Evolutionary conservation across 2,329 filamentous ascomycete species (phyloP), one percentile per base, ranked within the genome.

Genomic region (Alternaria dauci): DNA sequence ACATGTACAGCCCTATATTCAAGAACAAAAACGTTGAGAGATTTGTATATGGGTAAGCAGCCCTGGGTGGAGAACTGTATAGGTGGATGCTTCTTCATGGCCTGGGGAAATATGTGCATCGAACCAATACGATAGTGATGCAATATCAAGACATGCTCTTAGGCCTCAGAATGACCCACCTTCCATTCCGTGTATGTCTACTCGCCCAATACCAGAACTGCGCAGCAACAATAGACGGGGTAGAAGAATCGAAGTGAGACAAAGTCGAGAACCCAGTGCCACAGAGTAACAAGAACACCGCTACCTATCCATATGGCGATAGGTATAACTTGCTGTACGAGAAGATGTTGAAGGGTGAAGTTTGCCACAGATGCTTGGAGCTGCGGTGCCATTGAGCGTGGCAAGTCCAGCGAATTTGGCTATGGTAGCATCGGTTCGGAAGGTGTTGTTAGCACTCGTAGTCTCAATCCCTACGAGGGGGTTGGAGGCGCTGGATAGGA

Each of bases 61-160:
- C 16, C 34, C 16, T n/a, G 3, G 16, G 1, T n/a, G n/a, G 7
- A 38, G 16, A 4, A 38, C 3, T 4, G 4, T 2, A 38, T 9
- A 5, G 1, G 34, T n/a, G 8, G 34, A 1, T n/a, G 3, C 7
- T 38, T 38, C 7, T 38, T 16, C 14, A 38, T 6, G 16, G 14
- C 14, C 3, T 16, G 3, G 8, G 8, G 6, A 4, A 0, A 8
- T 2, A 38, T 0, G 1, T 8, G 8, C 16, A n/a, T 1, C 7
- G 2, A n/a, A 8, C 34, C 7, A 2, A 38, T 4, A 38, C 6
- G 16, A 16, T n/a, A n/a, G 6, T 18, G 7, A 7, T 36, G 32
- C 12, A 0, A 36, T 36, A 36, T 36, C 12, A 36, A 36, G 14
- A 1, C 14, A 16, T 36, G 14, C 12, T 1, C 6, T 6, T 3